Conservation (phyloP, 73 alveolate species). For the Tetrahymena borealis region DNA sequence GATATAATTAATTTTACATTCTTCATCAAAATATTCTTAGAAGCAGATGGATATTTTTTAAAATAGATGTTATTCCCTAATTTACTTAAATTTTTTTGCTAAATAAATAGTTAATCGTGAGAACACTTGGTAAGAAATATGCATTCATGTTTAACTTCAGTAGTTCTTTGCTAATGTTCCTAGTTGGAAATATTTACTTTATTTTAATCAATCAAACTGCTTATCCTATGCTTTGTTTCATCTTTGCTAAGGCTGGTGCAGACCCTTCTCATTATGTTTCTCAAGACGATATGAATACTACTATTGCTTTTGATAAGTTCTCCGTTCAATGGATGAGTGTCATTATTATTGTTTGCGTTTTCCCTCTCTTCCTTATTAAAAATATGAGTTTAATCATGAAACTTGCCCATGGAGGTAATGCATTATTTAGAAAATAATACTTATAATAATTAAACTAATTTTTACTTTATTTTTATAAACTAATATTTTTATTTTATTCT, state of each 20-base stretch:
- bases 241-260: slow-evolving; percentile 4
- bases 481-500: background rate
- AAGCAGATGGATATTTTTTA: too few species aligned
- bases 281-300: background rate
- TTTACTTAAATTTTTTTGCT: background rate
- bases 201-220: slow-evolving; percentile 20
- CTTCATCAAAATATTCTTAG: too few species aligned
- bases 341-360: slow-evolving; percentile 10
- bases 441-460: too few species aligned
- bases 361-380: slow-evolving; percentile 8
- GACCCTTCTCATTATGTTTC: background rate
- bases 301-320: slow-evolving; percentile 9
- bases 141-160: background rate
- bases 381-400: slow-evolving; percentile 23
- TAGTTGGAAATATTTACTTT: slow-evolving; percentile 38
- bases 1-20: too few species aligned
- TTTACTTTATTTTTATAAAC: background rate
- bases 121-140: slow-evolving; percentile 15
- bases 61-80: background rate
- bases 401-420: slow-evolving; percentile 20
- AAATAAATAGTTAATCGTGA: slow-evolving; percentile 4
- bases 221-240: slow-evolving; percentile 7
- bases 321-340: slow-evolving; percentile 34
- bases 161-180: slow-evolving; percentile 14
- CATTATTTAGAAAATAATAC: background rate